A percentile compares a stretch with the other conserved stretches of the same genome.
Conservation (phyloP, 2,329 filamentous ascomycete genomes). For the Diaporthe velutina region DNA sequence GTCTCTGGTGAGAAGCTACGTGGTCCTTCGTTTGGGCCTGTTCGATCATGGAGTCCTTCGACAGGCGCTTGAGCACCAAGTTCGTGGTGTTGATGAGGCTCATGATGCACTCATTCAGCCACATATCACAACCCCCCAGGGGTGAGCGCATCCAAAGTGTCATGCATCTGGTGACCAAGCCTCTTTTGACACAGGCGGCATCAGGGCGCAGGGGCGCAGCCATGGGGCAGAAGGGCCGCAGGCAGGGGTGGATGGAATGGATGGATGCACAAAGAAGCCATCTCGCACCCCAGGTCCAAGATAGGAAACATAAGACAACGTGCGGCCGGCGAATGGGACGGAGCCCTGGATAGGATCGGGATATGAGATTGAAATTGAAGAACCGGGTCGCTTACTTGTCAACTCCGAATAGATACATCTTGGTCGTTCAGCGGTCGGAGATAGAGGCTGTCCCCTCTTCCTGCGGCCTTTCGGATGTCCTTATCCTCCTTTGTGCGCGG, state of each 20-base stretch:
- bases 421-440: background rate
- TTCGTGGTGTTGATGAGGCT: background rate
- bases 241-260: conserved; percentile 2
- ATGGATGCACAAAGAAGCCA: background rate
- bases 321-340: background rate
- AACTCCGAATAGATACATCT: conserved; percentile 40
- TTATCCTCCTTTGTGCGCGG: background rate
- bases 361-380: background rate
- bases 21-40: background rate
- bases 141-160: conserved; percentile 1
- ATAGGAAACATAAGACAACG: conserved; percentile 6
- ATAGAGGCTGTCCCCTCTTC: background rate
- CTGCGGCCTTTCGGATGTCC: conserved; percentile 23
- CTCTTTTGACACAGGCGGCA: background rate
- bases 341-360: background rate
- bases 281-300: background rate
- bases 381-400: conserved; percentile 33
- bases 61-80: background rate
- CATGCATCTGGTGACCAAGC: conserved; percentile 17
- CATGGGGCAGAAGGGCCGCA: background rate
- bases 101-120: no score
- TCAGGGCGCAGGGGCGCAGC: background rate
- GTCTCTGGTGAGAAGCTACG: background rate
- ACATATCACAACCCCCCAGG: background rate
- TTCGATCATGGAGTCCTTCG: background rate